A percentile compares a stretch with the other conserved stretches of the same genome.
phyloP scores from a whole-genome alignment of 1,139 yeast genomes.

The Blastobotrys elegans region DNA sequence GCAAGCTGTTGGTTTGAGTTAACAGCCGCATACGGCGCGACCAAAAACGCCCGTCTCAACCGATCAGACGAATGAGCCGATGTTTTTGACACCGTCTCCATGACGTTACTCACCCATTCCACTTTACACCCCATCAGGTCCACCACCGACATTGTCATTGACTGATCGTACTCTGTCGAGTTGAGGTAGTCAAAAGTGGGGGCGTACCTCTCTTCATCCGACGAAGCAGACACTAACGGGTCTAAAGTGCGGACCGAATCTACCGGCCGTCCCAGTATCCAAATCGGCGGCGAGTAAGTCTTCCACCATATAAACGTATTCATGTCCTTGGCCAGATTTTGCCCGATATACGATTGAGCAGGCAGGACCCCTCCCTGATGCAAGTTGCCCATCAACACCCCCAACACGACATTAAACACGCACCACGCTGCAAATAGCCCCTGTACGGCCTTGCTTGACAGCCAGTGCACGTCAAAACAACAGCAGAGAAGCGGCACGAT shows the following conservation, averaged over 20 bases:
- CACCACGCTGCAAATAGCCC: conserved; percentile 51
- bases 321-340: conserved; percentile 27
- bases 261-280: conserved; percentile 54
- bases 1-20: conserved; percentile 4
- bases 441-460: conserved; percentile 18
- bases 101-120: conserved; percentile 29
- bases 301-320: conserved; percentile 65
- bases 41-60: conserved; percentile 32
- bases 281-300: conserved; percentile 88
- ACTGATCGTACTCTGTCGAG: conserved; percentile 23
- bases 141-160: conserved; percentile 29
- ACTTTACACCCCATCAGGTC: conserved; percentile 57
- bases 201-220: conserved; percentile 31
- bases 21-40: conserved; percentile 44
- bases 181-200: conserved; percentile 36
- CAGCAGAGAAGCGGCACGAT: conserved; percentile 65
- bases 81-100: conserved; percentile 16
- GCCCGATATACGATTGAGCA: conserved; percentile 44
- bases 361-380: conserved; percentile 92
- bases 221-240: conserved; percentile 20
- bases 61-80: conserved; percentile 16
- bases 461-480: conserved; percentile 45
- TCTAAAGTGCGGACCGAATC: conserved; percentile 27
- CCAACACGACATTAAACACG: conserved; percentile 55
- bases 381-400: conserved; percentile 64